Evolutionary conservation across 2,329 filamentous ascomycete species (phyloP), one percentile per base, ranked within the genome.

Genomic region (Whalleya microplaca): DNA sequence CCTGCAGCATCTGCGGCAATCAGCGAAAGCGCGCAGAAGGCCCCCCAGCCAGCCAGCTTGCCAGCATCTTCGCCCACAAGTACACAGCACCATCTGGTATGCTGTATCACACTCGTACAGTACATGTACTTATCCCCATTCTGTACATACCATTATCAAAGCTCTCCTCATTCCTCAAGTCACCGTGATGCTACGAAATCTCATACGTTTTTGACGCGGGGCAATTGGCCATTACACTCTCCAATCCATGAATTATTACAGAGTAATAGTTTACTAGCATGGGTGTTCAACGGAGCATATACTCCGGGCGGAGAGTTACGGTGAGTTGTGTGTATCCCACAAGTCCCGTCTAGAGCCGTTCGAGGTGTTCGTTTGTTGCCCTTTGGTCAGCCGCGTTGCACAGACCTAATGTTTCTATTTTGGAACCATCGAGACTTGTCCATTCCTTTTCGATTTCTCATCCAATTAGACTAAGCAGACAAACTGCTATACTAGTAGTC

Each of bases 221-320:
- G 32, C 14, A 16, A 7, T 16, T 16, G 3, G 32, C 6, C 32
- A 37, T 37, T 27, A 27, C 23, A 4, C 9, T 27, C 9, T 27
- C 23, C 9, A 27, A 27, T 27, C 23, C 23, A 27, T 9, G 23
- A 27, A 27, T 27, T 4, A 4, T 27, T 9, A 27, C 23, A 4
- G 23, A 27, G 23, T 9, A 27, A n/a, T n/a, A 41, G n/a, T 45
- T 23, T 29, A 21, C 12, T 29, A 29, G 27, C 32, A 6, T 16
- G 10, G 10, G 4, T 21, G 6, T 27, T 12, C 20, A 16, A 16
- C 55, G 60, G 60, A 63, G 41, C n/a, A 18, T 61, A 61, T 61
- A 52, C 57, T 61, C 60, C 60, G 60, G 48, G 47, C 37, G 49
- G 48, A 56, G 41, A 51, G 44, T n/a, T n/a, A 48, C 40, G 32